phyloP scores from a whole-genome alignment of 495 filamentous ascomycete genomes.

The Podospora australis region DNA sequence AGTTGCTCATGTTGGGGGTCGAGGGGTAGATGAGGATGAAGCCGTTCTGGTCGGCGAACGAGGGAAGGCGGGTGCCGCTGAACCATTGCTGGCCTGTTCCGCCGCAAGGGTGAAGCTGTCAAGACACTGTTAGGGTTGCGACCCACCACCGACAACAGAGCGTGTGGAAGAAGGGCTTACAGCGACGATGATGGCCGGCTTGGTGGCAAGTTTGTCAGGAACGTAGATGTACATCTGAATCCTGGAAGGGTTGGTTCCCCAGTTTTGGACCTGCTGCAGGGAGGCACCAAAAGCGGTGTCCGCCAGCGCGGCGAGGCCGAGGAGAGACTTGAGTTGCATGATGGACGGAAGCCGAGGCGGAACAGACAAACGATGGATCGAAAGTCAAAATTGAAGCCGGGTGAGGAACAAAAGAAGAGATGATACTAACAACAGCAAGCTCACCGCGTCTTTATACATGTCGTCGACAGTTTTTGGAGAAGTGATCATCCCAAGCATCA shows the following conservation, averaged over 20 bases:
- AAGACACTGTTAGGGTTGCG: neutral
- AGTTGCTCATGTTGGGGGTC: slow-evolving; percentile 42
- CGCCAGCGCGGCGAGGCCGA: slow-evolving; percentile 19
- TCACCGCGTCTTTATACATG: neutral
- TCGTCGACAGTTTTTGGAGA: too few species aligned
- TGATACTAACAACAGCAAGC: neutral
- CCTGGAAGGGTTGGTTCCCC: slow-evolving; percentile 31
- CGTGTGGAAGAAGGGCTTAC: slow-evolving; percentile 7
- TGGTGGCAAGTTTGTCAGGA: slow-evolving; percentile 31
- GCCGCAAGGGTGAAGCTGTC: slow-evolving; percentile 34
- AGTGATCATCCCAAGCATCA: too few species aligned
- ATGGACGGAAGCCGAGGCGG: neutral
- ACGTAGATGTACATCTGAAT: slow-evolving; percentile 38
- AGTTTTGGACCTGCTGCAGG: slow-evolving; percentile 30
- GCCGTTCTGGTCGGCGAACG: slow-evolving; percentile 40
- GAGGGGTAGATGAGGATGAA: slow-evolving; percentile 51
- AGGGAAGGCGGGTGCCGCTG: slow-evolving; percentile 28
- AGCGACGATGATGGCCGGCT: slow-evolving; percentile 30
- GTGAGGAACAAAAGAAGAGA: neutral
- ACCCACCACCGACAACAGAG: neutral
- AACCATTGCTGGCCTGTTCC: slow-evolving; percentile 29
- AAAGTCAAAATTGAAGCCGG: neutral
- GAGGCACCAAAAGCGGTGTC: slow-evolving; percentile 22
- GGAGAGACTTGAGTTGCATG: slow-evolving; percentile 14
- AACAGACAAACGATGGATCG: neutral